These are phyloP conservation scores for Bertia moriformis DNA, from an alignment of 2,329 filamentous ascomycete genomes.

Conservation along the genomic window DNA sequence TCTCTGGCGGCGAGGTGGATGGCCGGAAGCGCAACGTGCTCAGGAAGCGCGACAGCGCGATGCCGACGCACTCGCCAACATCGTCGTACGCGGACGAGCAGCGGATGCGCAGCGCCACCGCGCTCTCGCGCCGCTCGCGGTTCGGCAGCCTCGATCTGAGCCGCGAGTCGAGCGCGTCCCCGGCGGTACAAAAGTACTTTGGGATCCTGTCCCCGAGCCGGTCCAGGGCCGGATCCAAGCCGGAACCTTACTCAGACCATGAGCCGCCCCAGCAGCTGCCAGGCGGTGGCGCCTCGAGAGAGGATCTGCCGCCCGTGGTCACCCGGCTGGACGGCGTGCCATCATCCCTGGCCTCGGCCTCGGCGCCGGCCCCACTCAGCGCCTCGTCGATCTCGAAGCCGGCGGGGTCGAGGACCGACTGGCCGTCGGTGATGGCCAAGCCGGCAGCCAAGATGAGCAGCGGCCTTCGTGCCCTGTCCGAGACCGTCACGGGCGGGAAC, in stretches of 20 bases:
- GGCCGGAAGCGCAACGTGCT: slow-evolving; percentile 63
- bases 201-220: too few species aligned
- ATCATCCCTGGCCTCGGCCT: slow-evolving; percentile 26
- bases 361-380: too few species aligned
- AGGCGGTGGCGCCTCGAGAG: slow-evolving; percentile 28
- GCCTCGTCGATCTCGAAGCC: slow-evolving; percentile 22
- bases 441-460: slow-evolving; percentile 33
- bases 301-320: slow-evolving; percentile 37
- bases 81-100: slow-evolving; percentile 59
- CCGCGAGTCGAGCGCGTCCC: slow-evolving; percentile 42
- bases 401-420: slow-evolving; percentile 27
- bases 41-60: slow-evolving; percentile 59
- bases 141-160: slow-evolving; percentile 68
- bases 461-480: slow-evolving; percentile 75
- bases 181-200: slow-evolving; percentile 60
- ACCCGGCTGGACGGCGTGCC: slow-evolving; percentile 49
- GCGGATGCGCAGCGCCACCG: slow-evolving; percentile 47
- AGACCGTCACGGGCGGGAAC: slow-evolving; percentile 48
- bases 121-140: slow-evolving; percentile 59
- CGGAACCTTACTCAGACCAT: slow-evolving; percentile 6
- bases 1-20: slow-evolving; percentile 66
- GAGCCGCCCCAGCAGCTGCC: slow-evolving; percentile 9
- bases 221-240: too few species aligned
- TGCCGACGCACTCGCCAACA: slow-evolving; percentile 53
- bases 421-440: slow-evolving; percentile 39